These are phyloP conservation scores for Xylaria hypoxylon DNA, from an alignment of 2,329 filamentous ascomycete genomes.

Conservation along the genomic window DNA sequence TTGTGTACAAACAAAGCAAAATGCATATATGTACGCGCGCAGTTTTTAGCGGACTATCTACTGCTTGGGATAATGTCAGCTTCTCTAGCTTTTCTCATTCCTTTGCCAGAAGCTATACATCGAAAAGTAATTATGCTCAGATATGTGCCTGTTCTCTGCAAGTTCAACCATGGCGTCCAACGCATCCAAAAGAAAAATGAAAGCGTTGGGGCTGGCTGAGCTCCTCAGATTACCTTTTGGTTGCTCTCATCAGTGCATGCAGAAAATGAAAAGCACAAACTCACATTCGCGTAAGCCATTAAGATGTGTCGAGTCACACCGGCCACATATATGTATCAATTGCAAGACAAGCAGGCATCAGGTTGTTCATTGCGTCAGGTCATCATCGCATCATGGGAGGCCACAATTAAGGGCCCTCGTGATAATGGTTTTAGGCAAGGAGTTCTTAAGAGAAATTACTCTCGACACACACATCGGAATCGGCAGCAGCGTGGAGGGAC, in stretches of 20 bases:
- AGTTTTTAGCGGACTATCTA: background rate
- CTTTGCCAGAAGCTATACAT: constrained; percentile 2
- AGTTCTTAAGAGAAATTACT: constrained; percentile 61
- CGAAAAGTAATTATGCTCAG: constrained; percentile 41
- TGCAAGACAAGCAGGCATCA: background rate
- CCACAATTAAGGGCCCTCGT: constrained; percentile 71
- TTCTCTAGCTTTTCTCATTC: constrained; percentile 1
- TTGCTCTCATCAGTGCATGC: constrained; percentile 47
- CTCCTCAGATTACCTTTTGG: constrained; percentile 50
- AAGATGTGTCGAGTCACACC: background rate
- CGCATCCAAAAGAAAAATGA: constrained; percentile 18
- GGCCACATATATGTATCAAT: background rate
- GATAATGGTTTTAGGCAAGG: constrained; percentile 76
- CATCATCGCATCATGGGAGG: constrained; percentile 75
- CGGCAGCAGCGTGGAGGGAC: constrained; percentile 59
- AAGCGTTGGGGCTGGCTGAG: constrained; percentile 45
- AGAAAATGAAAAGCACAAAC: constrained; percentile 19
- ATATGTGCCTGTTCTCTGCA: constrained; percentile 47
- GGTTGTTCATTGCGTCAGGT: constrained; percentile 71
- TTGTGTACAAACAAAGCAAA: too few relatives aligned
- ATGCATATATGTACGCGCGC: too few relatives aligned
- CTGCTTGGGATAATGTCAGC: constrained; percentile 22
- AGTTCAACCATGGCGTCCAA: constrained; percentile 46
- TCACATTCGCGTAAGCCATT: constrained; percentile 27
- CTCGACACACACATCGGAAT: constrained; percentile 68